Base-by-base conservation (phyloP, 1,139 yeast species). In the Diutina siamensis region DNA sequence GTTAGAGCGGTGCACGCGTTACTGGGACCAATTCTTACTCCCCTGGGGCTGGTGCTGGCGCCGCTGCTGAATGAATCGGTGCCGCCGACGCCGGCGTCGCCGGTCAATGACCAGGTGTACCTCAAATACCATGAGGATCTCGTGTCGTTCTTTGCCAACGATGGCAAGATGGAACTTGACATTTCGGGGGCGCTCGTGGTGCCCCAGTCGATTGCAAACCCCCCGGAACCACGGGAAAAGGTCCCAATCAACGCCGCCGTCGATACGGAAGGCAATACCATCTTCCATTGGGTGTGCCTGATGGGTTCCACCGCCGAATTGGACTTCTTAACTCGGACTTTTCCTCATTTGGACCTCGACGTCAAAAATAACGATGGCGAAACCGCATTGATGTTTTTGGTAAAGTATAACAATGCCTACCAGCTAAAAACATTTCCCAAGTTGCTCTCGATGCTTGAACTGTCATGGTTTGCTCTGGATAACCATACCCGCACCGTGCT, bases 271-370 rank as follows among this genome's bases (percentile, higher is more conserved):
- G 97, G 97, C 0, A 94, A 92, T 57, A 83, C 96, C 0, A 88
- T 95, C 1, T 71, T 94, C 49, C 99, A 94, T 61, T 86, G 97
- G 95, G 95, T 97, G 1, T 82, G 97, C 31, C 87, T 97, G 0
- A 72, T 94, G 63, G 97, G 95, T 0, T 79, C 87, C 50, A 65
- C 81, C 4, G 68, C 79, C 2, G 70, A 89, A 48, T 92, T 88
- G 4, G 76, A 76, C 48, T 87, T 86, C 48, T 67, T 94, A 34
- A 74, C 89, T 7, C 55, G 56, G n/a, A 65, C 63, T n/a, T 68
- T 70, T 48, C 62, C 63, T 17, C 53, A 49, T 21, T 55, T 55
- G 8, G 67, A 85, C 40, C 87, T 94, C 17, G 92, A 85, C 55
- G 60, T 67, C 13, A 61, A 72, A 46, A 80, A 83, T 54, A 75